Evolutionary conservation across 495 filamentous ascomycete genomes (phyloP), one percentile per base, ranked within the genome.

Genomic region (Tetracladium marchalianum): DNA sequence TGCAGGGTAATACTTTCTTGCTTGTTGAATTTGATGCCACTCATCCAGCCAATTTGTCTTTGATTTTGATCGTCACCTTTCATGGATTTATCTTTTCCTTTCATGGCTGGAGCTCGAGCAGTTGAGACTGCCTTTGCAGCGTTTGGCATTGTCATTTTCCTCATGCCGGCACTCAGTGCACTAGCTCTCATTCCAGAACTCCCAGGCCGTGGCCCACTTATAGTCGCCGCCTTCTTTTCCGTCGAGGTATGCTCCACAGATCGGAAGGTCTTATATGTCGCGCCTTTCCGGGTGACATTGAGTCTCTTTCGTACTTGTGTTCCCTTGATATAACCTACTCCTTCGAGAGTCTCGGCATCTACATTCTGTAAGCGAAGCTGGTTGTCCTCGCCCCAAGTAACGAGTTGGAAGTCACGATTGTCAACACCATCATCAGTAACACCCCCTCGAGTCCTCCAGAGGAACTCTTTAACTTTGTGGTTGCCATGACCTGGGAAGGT

Each of bases 381-480:
- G 48, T 82, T 81, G 58, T 97, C 90, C 37, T 82, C 81, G 16
- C 88, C 87, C 90, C 90, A 97, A 3, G 89, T 87, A 5, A 97
- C 85, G 16, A 97, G 66, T 62, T 97, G 90, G 50, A 95, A 95
- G 35, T 95, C 90, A 41, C 90, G 77, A 49, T 90, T 71, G 49
- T 97, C 90, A n/a, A 81, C 63, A n/a, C 71, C 74, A 44, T 87
- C 77, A 36, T 67, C 67, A n/a, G 54, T 63, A 5, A 78, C 70
- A n/a, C 80, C 70, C 12, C 90, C 90, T 43, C 90, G 80, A 31
- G 76, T 77, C 57, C 90, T 73, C 90, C 90, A 97, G 8, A 97
- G 66, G 47, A 97, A 95, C 46, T 97, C 90, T 54, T 95, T 95
- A 18, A 90, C 85, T 53, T 88, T 85, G 46, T 85, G 80, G 39